Evolutionary conservation across 208 protist species (phyloP).

Genomic region (Trypanosoma theileri): DNA sequence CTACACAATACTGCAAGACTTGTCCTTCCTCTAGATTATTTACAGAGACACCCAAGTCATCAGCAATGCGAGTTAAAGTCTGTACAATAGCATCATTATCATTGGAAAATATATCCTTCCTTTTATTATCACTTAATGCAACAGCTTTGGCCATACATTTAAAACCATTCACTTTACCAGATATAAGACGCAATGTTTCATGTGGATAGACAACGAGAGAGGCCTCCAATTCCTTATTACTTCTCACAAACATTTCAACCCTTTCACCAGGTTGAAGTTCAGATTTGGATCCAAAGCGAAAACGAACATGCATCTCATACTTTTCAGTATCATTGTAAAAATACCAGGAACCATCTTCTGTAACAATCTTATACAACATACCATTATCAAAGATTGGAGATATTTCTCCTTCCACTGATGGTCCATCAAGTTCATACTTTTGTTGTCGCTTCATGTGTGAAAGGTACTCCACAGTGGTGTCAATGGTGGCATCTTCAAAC

Average conservation of each 20-base stretch:
- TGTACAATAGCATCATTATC: slow-evolving; percentile 45
- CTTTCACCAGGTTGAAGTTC: slow-evolving; percentile 56
- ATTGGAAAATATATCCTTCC: slow-evolving; percentile 40
- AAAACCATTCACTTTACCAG: slow-evolving; percentile 69
- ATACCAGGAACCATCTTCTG: slow-evolving; percentile 58
- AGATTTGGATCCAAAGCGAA: slow-evolving; percentile 66
- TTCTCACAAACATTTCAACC: slow-evolving; percentile 60
- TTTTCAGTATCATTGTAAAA: slow-evolving; percentile 87
- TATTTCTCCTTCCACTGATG: slow-evolving; percentile 48
- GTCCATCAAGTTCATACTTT: slow-evolving; percentile 27
- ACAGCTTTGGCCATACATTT: slow-evolving; percentile 60
- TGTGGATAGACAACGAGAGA: slow-evolving; percentile 63
- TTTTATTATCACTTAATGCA: slow-evolving; percentile 58
- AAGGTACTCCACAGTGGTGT: slow-evolving; percentile 45
- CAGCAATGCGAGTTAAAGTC: slow-evolving; percentile 39
- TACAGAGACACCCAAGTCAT: slow-evolving; percentile 37
- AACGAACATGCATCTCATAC: slow-evolving; percentile 85
- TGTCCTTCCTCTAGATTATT: slow-evolving; percentile 53
- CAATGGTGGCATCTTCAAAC: slow-evolving; percentile 79
- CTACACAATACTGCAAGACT: slow-evolving; percentile 57
- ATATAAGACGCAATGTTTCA: slow-evolving; percentile 63
- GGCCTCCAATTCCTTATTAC: slow-evolving; percentile 56
- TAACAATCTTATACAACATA: slow-evolving; percentile 71
- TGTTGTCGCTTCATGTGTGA: slow-evolving; percentile 27
- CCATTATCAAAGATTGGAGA: slow-evolving; percentile 63